Evolutionary conservation across 768 basidiomycete species (phyloP).

Genomic region (Harrya chromipes): DNA sequence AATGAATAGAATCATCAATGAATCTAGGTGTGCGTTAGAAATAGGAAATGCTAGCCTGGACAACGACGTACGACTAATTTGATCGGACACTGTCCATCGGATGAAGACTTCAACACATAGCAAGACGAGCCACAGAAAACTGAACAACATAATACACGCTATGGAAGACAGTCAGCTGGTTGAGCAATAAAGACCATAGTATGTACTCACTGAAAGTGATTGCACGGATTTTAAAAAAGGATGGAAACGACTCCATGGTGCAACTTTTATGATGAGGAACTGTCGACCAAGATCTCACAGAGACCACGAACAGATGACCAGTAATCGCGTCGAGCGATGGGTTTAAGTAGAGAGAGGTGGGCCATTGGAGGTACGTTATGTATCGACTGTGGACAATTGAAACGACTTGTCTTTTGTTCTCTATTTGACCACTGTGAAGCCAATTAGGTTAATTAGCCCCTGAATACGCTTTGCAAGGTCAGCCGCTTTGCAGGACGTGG

Average conservation of each 20-base stretch:
- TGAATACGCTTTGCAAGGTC: slow-evolving; percentile 1
- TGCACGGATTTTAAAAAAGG: slow-evolving; percentile 30
- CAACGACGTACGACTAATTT: slow-evolving; percentile 41
- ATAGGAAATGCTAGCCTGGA: not conserved
- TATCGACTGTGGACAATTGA: slow-evolving; percentile 16
- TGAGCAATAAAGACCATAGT: not conserved
- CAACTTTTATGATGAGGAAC: not conserved
- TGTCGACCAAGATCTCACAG: slow-evolving; percentile 14
- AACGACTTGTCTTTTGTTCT: slow-evolving; percentile 20
- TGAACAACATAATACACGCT: slow-evolving; percentile 44
- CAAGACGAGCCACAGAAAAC: slow-evolving; percentile 48
- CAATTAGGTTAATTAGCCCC: slow-evolving; percentile 11
- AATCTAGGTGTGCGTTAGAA: slow-evolving; percentile 12
- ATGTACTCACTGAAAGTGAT: slow-evolving; percentile 28
- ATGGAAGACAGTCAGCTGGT: not conserved
- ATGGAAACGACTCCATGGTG: slow-evolving; percentile 30
- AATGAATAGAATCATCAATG: slow-evolving; percentile 46
- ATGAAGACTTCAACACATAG: slow-evolving; percentile 45
- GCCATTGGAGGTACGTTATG: slow-evolving; percentile 4
- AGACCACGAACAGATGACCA: slow-evolving; percentile 16
- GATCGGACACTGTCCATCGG: slow-evolving; percentile 45
- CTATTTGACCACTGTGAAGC: not conserved
- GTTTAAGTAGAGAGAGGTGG: slow-evolving; percentile 6
- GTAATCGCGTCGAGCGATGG: slow-evolving; percentile 20
- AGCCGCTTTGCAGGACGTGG: not conserved